Base-by-base conservation (phyloP, 2,329 filamentous ascomycete species). In the Paraphaeosphaeria sporulosa region DNA sequence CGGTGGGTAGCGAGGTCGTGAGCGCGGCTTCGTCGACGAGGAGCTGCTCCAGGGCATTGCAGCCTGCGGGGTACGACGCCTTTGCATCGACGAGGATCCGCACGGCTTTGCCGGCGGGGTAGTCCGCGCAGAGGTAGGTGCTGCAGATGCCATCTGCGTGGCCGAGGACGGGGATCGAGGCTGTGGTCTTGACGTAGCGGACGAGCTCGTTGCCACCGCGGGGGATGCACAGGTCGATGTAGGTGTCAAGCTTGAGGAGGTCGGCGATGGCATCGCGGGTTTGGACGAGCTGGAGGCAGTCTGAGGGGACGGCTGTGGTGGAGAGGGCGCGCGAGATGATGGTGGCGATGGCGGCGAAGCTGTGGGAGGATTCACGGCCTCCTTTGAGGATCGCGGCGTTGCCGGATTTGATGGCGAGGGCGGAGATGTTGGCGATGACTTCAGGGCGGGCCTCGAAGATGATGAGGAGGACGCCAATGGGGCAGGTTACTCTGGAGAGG, bases 391-490 rank as follows among this genome's bases (percentile, higher is more conserved):
- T 98, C 54, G 94, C 95, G 38, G 95, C 91, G 78, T 99, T 99
- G 71, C 93, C 95, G 13, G 94, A 98, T 78, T 99, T 99, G 79
- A 99, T 92, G 40, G 95, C 94, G 25, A 99, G 85, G 4, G 94
- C 92, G 64, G 95, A 93, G 73, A 99, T 98, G 79, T 99, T 99
- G 74, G 94, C 95, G 74, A 99, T 97, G 66, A 99, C 95, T 80
- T 99, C 95, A 7, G 95, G 95, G 8, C 95, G 90, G 38, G 95
- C 95, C 81, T 99, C 95, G 75, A 99, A 99, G 74, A 99, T 98
- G 80, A 99, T 95, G 67, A 99, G 86, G 44, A 99, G 87, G n/a
- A 98, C 94, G 61, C 95, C 95, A 69, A 99, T 98, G 6, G 95
- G 95, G 76, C 93, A 97, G 43, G 92, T 93, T 49, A 97, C 91